These are phyloP conservation scores for Chrysophaeum taylorii DNA, from an alignment of 352 stramenopile genomes.

Conservation along the genomic window DNA sequence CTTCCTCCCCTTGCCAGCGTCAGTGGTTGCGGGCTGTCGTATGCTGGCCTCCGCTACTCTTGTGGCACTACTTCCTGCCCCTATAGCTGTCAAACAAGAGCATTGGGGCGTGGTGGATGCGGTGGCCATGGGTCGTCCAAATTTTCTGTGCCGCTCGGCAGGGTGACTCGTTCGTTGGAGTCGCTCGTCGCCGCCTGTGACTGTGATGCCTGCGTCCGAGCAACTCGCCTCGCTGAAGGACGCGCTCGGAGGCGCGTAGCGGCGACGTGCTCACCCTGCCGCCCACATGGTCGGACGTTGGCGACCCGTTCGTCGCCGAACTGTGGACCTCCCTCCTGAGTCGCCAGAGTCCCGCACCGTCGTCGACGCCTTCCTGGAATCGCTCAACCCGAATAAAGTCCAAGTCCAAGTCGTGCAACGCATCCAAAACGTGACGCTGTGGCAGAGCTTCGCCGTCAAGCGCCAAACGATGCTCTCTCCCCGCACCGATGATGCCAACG, in stretches of 20 bases:
- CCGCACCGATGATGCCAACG: background rate
- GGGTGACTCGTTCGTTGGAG: no score
- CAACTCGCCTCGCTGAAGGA: conserved; percentile 1
- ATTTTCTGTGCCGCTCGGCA: no score
- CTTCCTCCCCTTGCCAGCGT: no score
- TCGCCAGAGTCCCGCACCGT: background rate
- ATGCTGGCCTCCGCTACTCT: no score
- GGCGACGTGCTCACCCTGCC: background rate
- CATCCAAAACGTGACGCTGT: background rate
- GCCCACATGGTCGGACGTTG: background rate
- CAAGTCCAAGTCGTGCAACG: background rate
- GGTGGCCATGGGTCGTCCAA: no score
- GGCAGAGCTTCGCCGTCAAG: background rate
- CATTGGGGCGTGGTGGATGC: no score
- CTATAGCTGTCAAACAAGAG: no score
- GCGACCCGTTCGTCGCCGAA: background rate
- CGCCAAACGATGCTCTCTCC: background rate
- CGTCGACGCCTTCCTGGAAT: background rate
- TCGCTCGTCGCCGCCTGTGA: no score
- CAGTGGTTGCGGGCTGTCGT: no score
- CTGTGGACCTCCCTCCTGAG: background rate
- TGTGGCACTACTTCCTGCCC: no score
- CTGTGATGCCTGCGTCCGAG: background rate
- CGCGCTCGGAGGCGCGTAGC: background rate
- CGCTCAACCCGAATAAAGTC: background rate